These are phyloP conservation scores for Garcileccinum viscosum DNA, from an alignment of 1,284 basidiomycete genomes.

Conservation along the genomic window DNA sequence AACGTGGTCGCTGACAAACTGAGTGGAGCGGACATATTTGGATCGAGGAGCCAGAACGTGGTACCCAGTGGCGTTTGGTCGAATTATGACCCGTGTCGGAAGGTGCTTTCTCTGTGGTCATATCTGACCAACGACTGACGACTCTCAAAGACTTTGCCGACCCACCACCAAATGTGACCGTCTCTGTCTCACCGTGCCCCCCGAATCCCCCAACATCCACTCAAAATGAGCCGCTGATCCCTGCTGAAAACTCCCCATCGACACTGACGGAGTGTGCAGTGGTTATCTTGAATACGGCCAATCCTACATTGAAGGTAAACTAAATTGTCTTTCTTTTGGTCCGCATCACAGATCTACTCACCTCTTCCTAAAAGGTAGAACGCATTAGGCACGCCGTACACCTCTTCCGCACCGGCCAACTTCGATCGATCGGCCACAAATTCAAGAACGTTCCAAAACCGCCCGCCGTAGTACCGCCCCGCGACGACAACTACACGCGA, in stretches of 20 bases:
- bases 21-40: conserved; percentile 58
- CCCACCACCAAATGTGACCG: neutral
- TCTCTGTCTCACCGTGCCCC: neutral
- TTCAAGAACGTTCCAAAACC: neutral
- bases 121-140: neutral
- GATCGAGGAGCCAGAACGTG: conserved; percentile 52
- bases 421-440: neutral
- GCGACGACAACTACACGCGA: neutral
- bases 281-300: neutral
- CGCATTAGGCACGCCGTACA: neutral
- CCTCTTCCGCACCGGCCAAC: neutral
- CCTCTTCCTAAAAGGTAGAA: neutral
- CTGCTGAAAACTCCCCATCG: neutral
- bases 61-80: conserved; percentile 3
- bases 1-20: conserved; percentile 50
- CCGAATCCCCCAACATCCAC: neutral
- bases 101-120: neutral
- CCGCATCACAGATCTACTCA: neutral
- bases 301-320: neutral
- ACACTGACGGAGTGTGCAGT: conserved; percentile 3
- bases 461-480: neutral
- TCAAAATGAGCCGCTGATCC: neutral
- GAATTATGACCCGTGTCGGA: conserved; percentile 7
- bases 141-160: conserved; percentile 1
- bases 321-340: neutral